These are phyloP conservation scores for Eutypa lata DNA, from an alignment of 2,329 filamentous ascomycete genomes.

Conservation along the genomic window DNA sequence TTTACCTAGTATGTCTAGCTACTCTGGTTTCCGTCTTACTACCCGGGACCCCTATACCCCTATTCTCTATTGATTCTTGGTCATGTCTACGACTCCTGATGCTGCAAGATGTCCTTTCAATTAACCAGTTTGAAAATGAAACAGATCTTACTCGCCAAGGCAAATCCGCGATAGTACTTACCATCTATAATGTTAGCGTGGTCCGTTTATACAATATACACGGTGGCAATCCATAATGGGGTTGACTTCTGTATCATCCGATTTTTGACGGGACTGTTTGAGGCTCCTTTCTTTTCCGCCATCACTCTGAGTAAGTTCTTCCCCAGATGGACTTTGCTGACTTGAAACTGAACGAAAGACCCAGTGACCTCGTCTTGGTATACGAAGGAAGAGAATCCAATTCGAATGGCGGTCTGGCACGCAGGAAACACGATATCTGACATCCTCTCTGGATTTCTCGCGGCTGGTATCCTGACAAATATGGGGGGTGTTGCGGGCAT, in stretches of 20 bases:
- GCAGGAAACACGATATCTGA: conserved; percentile 44
- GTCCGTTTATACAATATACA: conserved; percentile 37
- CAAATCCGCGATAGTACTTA: conserved; percentile 32
- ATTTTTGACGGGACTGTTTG: conserved; percentile 26
- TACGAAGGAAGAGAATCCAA: conserved; percentile 38
- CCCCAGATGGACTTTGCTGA: not conserved
- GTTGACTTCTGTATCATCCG: conserved; percentile 20
- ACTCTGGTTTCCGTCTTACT: no score
- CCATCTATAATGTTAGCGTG: conserved; percentile 39
- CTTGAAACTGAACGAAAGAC: not conserved
- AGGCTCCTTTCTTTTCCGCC: conserved; percentile 43
- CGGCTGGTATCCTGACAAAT: conserved; percentile 40
- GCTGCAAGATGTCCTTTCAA: no score
- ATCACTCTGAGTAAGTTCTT: conserved; percentile 35
- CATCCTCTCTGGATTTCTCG: conserved; percentile 41
- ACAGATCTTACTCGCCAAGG: conserved; percentile 29
- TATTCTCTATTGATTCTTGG: no score
- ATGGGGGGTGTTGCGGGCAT: conserved; percentile 37
- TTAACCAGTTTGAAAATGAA: no score
- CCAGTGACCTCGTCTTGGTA: conserved; percentile 42
- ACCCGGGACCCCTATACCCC: no score
- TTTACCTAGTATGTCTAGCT: no score
- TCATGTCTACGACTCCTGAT: no score
- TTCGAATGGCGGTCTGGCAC: conserved; percentile 41
- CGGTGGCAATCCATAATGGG: conserved; percentile 33